A percentile compares a stretch with the other conserved stretches of the same genome.
Conservation (phyloP, 768 basidiomycete genomes). For the Leccinum pellstonianum region DNA sequence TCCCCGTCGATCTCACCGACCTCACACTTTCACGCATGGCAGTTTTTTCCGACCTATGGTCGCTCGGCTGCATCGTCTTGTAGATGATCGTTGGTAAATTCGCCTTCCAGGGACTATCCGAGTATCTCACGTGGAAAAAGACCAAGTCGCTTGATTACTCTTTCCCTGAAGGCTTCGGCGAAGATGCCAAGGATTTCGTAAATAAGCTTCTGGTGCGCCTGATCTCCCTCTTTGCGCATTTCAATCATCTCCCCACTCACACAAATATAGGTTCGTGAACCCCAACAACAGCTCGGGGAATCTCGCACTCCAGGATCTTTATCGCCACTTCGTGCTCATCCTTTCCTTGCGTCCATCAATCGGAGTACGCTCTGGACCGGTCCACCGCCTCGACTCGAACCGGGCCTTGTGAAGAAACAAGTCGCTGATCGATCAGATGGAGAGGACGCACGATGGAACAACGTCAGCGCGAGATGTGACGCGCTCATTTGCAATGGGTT, state of each 20-base stretch:
- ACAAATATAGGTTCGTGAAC: slow-evolving; percentile 53
- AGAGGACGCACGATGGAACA: too few species aligned
- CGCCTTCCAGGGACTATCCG: slow-evolving; percentile 87
- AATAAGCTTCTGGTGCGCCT: slow-evolving; percentile 63
- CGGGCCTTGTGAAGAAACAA: too few species aligned
- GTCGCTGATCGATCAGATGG: too few species aligned
- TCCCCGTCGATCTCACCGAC: background rate
- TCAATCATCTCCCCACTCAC: background rate
- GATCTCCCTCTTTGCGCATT: background rate
- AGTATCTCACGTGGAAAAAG: slow-evolving; percentile 94
- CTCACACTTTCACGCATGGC: background rate
- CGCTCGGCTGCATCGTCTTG: slow-evolving; percentile 89
- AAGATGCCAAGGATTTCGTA: slow-evolving; percentile 77
- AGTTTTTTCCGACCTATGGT: slow-evolving; percentile 89
- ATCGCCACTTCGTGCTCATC: slow-evolving; percentile 53
- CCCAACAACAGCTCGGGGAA: slow-evolving; percentile 59
- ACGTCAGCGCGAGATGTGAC: too few species aligned
- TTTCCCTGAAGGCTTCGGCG: slow-evolving; percentile 85
- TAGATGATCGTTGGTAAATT: slow-evolving; percentile 91
- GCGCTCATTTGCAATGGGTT: too few species aligned
- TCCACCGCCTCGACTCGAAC: too few species aligned
- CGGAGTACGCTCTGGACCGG: slow-evolving; percentile 40
- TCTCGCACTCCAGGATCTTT: slow-evolving; percentile 37
- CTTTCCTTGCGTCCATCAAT: slow-evolving; percentile 56
- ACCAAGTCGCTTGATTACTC: slow-evolving; percentile 85